These are phyloP conservation scores for Saccharomycopsis babjevae DNA, from an alignment of 805 yeast species.

Conservation along the genomic window DNA sequence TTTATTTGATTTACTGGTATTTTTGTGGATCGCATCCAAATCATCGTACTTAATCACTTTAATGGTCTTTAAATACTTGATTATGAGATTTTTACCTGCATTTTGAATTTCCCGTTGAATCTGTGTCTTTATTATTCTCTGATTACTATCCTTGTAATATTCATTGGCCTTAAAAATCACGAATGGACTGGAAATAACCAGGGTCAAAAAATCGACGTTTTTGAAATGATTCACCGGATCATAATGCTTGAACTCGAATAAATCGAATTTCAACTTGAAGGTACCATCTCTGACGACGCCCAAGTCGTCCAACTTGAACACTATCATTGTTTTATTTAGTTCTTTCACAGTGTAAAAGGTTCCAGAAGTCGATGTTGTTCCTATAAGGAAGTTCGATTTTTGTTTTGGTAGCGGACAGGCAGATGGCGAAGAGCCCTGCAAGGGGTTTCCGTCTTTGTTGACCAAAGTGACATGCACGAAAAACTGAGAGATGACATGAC, in stretches of 20 bases:
- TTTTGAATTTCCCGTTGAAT: background rate
- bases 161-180: background rate
- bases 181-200: background rate
- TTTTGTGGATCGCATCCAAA: background rate
- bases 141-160: background rate
- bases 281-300: conserved; percentile 8
- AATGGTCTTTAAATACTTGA: background rate
- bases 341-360: conserved; percentile 5
- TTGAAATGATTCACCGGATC: background rate
- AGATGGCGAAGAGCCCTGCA: too few species aligned
- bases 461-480: background rate
- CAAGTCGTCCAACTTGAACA: conserved; percentile 13
- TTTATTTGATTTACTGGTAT: background rate
- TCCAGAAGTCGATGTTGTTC: conserved; percentile 9
- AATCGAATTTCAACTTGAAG: conserved; percentile 10
- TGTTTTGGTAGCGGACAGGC: background rate
- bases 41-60: background rate
- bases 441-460: background rate
- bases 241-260: conserved; percentile 5
- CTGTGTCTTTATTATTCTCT: background rate
- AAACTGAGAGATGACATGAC: background rate
- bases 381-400: background rate
- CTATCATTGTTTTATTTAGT: background rate
- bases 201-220: background rate
- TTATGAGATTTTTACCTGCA: background rate